Base-by-base conservation (phyloP, 2,329 filamentous ascomycete species). In the Parafenestella ontariensis region DNA sequence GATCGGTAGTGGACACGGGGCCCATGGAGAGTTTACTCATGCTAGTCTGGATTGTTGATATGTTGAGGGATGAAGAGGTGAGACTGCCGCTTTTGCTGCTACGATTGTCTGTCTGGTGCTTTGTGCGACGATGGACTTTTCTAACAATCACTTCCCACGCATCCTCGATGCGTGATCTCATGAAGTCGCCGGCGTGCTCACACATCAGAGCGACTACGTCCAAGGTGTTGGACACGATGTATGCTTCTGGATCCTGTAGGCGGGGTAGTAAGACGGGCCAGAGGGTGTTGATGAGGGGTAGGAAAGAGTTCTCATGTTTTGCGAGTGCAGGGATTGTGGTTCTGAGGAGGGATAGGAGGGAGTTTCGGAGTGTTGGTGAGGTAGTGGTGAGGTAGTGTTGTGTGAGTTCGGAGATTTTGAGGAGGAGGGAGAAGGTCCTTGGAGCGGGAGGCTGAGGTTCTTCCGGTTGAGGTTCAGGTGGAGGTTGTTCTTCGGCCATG, bases 321-420 rank as follows among this genome's bases (percentile, higher is more conserved):
- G 89, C 85, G 3, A 99, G 84, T 0, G 90, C 83, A 0, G 88
- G 85, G 4, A 89, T 84, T 3, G 92, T 88, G 0, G 87, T 91
- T 23, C 83, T 79, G 11, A 98, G 84, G 5, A 98, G 85, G 15
- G 86, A 84, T 9, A 99, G 85, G 3, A 99, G 83, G 0, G 89
- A 91, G 26, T 87, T 87, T 36, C 94, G 88, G 8, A 99, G 83
- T 10, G 86, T 85, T 0, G 93, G 87, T 0, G 92, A 93, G 0
- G 91, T 88, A 0, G 92, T 93, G 5, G 94, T 92, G 10, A 99
- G 84, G 74, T 97, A 95, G 71, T 96, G 89, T 69, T 96, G 93
- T 5, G 92, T 94, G 1, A 96, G 86, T 44, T 85, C 85, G 21
- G 92, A 87, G 52, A 99, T 95, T 52, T 88, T 89, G 29, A 92